Percentiles rank a stretch among this genome's conserved stretches.
Evolutionary conservation across 352 stramenopile species (phyloP).

Genomic region (Phytophthora vignae): DNA sequence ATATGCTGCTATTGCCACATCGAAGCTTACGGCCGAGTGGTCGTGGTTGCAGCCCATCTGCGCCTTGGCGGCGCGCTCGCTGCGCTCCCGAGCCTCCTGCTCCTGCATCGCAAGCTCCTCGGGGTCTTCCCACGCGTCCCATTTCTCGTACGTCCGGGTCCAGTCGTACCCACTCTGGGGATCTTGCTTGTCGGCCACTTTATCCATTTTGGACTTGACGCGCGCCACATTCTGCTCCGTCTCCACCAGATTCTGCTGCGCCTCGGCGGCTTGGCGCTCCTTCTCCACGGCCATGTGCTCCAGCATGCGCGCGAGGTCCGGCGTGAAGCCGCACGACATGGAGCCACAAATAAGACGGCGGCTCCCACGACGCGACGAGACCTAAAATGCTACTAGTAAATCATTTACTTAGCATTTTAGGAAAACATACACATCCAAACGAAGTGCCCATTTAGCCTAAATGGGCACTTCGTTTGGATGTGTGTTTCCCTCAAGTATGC

Average conservation of each 20-base stretch:
- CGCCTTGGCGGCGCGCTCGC: slow-evolving; percentile 52
- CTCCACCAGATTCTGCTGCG: slow-evolving; percentile 39
- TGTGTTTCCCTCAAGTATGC: slow-evolving; percentile 11
- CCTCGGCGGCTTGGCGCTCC: slow-evolving; percentile 50
- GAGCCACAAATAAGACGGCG: neutral
- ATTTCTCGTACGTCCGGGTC: slow-evolving; percentile 82
- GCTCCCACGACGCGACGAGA: neutral
- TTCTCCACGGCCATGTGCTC: slow-evolving; percentile 71
- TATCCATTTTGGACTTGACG: slow-evolving; percentile 47
- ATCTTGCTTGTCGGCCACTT: slow-evolving; percentile 28
- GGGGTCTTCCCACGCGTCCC: slow-evolving; percentile 81
- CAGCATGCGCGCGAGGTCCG: slow-evolving; percentile 75
- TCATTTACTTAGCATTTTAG: too few species aligned
- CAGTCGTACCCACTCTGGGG: slow-evolving; percentile 64
- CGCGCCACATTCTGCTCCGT: slow-evolving; percentile 54
- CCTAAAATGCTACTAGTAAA: too few species aligned
- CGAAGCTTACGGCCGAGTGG: slow-evolving; percentile 66
- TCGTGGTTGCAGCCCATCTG: slow-evolving; percentile 84
- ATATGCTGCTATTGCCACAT: slow-evolving; percentile 2
- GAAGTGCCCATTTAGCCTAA: too few species aligned
- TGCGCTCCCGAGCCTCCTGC: slow-evolving; percentile 67
- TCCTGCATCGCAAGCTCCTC: slow-evolving; percentile 80
- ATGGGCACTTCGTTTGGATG: neutral
- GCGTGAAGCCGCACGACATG: slow-evolving; percentile 78
- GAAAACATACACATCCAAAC: too few species aligned